Evolutionary conservation across 2,329 filamentous ascomycete species (phyloP).

Genomic region (Hypoxylon rubiginosum): DNA sequence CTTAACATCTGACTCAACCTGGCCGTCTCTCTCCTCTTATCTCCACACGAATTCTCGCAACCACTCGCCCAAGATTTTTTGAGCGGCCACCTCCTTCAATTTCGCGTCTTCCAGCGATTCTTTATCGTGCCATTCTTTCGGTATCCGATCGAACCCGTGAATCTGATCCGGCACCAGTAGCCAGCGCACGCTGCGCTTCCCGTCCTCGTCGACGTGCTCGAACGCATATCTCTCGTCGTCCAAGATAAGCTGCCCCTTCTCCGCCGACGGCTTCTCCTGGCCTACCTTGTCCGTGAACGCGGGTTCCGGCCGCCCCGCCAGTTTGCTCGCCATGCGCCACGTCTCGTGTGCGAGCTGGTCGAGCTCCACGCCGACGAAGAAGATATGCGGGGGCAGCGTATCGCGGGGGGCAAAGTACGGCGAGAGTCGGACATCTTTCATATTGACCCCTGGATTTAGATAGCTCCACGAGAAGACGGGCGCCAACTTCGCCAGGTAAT

Average conservation of each 20-base stretch:
- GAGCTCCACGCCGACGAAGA: constrained; percentile 60
- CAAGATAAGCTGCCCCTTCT: constrained; percentile 42
- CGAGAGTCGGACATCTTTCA: constrained; percentile 58
- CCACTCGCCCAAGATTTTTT: constrained; percentile 51
- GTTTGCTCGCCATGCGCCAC: constrained; percentile 54
- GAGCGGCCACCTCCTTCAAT: constrained; percentile 51
- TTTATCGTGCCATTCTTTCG: constrained; percentile 47
- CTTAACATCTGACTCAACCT: background rate
- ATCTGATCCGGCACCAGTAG: constrained; percentile 59
- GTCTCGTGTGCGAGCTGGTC: constrained; percentile 61
- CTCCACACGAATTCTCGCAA: constrained; percentile 50
- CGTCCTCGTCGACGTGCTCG: constrained; percentile 46
- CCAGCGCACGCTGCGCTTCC: constrained; percentile 54
- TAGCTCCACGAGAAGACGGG: constrained; percentile 60
- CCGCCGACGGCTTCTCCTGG: constrained; percentile 37
- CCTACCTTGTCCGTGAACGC: constrained; percentile 48
- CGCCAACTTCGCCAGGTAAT: constrained; percentile 49
- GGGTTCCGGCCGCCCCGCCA: constrained; percentile 52
- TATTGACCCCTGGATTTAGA: constrained; percentile 51
- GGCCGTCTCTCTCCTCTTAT: constrained; percentile 13
- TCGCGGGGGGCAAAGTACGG: constrained; percentile 53
- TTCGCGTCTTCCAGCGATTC: constrained; percentile 50
- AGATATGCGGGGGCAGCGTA: constrained; percentile 58
- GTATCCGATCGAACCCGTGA: constrained; percentile 57
- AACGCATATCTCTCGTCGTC: constrained; percentile 56